These are phyloP conservation scores for Brassica hybrid DNA, from an alignment of 441 rosid genomes.

Conservation along the genomic window DNA sequence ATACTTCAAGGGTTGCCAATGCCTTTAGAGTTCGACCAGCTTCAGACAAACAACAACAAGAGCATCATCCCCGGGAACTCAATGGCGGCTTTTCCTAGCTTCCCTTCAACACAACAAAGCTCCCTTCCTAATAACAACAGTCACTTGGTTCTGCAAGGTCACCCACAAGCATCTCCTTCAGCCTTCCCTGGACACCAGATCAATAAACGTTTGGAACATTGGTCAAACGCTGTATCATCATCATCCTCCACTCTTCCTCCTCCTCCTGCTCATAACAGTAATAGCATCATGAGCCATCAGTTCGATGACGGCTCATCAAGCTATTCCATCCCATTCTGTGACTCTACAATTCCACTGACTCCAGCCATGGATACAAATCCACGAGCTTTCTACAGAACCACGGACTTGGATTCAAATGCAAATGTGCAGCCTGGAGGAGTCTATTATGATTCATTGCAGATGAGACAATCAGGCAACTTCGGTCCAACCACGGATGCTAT, in stretches of 20 bases:
- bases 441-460: conserved; percentile 43
- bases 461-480: conserved; percentile 48
- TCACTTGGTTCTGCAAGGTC: conserved; percentile 42
- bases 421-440: conserved; percentile 42
- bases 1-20: conserved; percentile 78
- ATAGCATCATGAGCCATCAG: conserved; percentile 27
- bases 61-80: conserved; percentile 8
- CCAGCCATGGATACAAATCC: conserved; percentile 49
- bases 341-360: conserved; percentile 28
- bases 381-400: conserved; percentile 43
- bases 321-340: conserved; percentile 37
- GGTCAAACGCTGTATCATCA: conserved; percentile 55
- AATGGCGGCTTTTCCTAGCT: conserved; percentile 46
- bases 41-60: conserved; percentile 47
- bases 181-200: conserved; percentile 43
- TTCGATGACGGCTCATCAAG: conserved; percentile 31
- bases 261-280: conserved; percentile 38
- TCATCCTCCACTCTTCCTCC: conserved; percentile 37
- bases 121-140: conserved; percentile 47
- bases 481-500: conserved; percentile 49
- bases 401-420: conserved; percentile 49
- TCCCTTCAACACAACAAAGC: conserved; percentile 50
- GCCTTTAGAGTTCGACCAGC: conserved; percentile 62
- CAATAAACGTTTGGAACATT: conserved; percentile 54
- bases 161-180: conserved; percentile 34